Evolutionary conservation across 163 green algal species (phyloP), one percentile per base, ranked within the genome.

Genomic region (Volvox carteri): DNA sequence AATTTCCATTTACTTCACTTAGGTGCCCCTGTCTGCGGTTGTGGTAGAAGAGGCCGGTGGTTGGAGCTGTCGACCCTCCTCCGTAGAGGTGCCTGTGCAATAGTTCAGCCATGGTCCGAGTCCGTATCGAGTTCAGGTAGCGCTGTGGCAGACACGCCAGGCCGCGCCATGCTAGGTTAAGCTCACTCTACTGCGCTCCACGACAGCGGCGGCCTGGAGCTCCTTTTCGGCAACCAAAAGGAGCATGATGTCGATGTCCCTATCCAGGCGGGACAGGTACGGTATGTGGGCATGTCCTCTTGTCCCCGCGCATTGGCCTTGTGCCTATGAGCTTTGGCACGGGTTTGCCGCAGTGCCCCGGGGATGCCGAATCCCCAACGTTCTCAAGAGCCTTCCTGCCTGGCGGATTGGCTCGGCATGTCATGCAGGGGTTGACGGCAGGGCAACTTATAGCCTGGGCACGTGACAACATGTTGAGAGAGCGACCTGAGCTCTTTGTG

Each of bases 401-500:
- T n/a, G n/a, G n/a, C n/a, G n/a, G n/a, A n/a, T n/a, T n/a, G n/a
- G n/a, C n/a, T n/a, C n/a, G n/a, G n/a, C n/a, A n/a, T n/a, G n/a
- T n/a, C 48, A 8, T 18, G 54, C 90, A 88, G 90, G 90, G 95
- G 86, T 60, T 98, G 37, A 97, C 93, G 28, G 85, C 97, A 14
- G 76, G 54, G 28, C 80, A 96, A 21, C 80, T 97, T 23, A 92
- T 98, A 41, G 37, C 87, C 2, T 98, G 95, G 95, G 85, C 94
- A 21, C 83, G 95, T 19, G 95, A 98, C 76, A 92, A 97, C 70
- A 78, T 98, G 41, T 91, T 99, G 9, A 94, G 89, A 11, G 96
- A 98, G 85, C 91, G 97, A 42, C 95, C 96, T 23, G 97, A 99
- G 87, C 95, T 99, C 0, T 99, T 99, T 73, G 95, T 98, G 88